Base-by-base conservation (phyloP, 2,329 filamentous ascomycete genomes). In the Cyclaneusma minus region DNA sequence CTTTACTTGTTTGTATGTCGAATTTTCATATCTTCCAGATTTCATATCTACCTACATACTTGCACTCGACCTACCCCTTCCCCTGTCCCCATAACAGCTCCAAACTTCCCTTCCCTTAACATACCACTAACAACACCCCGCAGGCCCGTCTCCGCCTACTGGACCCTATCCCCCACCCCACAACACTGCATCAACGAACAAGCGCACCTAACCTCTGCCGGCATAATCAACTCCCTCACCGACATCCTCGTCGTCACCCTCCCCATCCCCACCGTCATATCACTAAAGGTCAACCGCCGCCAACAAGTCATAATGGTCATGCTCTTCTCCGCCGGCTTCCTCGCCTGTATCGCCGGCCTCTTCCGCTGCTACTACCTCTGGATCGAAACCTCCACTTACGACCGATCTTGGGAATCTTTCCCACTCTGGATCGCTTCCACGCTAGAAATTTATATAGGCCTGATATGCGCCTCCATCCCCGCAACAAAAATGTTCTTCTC, bases 161-260 rank as follows among this genome's bases (percentile, higher is more conserved):
- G 54, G 54, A 48, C 42, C 7, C 27, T 54, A 2, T 47, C 48
- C 1, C 7, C 28, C 10, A 27, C 30, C 12, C 42, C 47, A 1
- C 45, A 50, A 22, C 40, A 59, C 11, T 57, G 61, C 23, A 58
- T 66, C 20, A 39, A 64, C 14, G 53, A 71, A 33, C 54, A 60
- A 3, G 48, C 50, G 1, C 62, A 67, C 26, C 54, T 68, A 15
- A 53, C 65, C 16, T 55, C 56, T 18, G 55, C 68, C 18, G 66
- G 68, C 2, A 59, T 64, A 15, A 56, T 70, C 34, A 73, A 73
- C 44, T 70, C 70, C 24, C 39, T 62, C 22, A 70, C 66, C 5
- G 67, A 75, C 42, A 56, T 74, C 22, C 40, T 62, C 7, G 56
- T 63, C n/a, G 61, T 64, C 18, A 40, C 60, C 0, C 46, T 70